Base-by-base conservation (phyloP, 768 basidiomycete species). In the Calocybe indica region DNA sequence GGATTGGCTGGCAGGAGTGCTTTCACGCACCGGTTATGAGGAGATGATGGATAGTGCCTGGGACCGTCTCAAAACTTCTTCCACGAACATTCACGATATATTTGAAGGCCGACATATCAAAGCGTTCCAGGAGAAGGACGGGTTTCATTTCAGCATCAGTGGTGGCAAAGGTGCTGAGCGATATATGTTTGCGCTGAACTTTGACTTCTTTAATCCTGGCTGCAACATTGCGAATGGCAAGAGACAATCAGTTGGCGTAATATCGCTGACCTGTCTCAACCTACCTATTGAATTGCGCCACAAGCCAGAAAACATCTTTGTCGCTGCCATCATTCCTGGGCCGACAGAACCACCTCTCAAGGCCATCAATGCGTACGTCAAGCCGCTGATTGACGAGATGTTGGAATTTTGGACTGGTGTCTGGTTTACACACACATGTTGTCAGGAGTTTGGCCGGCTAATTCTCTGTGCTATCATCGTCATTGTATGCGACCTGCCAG, bases 201-300 rank as follows among this genome's bases (percentile, higher is more conserved):
- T 66, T 8, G 66, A 74, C 47, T 66, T 57, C 39, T 71, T 71
- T 58, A 70, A 71, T 45, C 62, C 65, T 0, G 48, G 54, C 9
- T 53, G 55, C 0, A 68, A 64, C 52, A 59, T 51, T 10, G 7
- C 45, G 1, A 47, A 53, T 1, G 64, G 67, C 2, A 64, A 64
- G 22, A 52, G 46, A 6, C 45, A 53, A 0, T 70, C 65, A 2
- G 46, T 62, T 7, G 65, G 68, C 4, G 52, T 59, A 0, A 62
- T 69, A 8, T 64, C 62, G 13, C 45, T 73, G 40, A 57, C 59
- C 1, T 69, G 69, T 46, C 46, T 70, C 9, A 71, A 71, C 41
- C 56, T 73, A 1, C 72, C 72, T 5, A 50, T 54, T 3, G 43
- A 52, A 5, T 15, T 66, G 1, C 60, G 62, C 5, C 59, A 65